Base-by-base conservation (phyloP, 768 basidiomycete genomes). In the Hebeloma cylindrosporum region DNA sequence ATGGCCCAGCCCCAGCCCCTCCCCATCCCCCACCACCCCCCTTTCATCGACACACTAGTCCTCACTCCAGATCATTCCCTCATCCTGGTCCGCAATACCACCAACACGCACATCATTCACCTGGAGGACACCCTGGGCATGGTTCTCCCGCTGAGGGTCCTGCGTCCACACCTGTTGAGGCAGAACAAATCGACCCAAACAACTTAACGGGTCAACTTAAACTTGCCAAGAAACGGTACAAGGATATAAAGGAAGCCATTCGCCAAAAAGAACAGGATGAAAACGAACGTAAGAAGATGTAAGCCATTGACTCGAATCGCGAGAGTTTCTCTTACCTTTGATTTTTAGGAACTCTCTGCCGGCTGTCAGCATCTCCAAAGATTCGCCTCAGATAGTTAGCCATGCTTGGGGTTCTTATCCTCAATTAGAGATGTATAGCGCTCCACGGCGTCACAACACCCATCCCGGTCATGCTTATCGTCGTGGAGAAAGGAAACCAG, bases 171-270 rank as follows among this genome's bases (percentile, higher is more conserved):
- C 61, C 59, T n/a, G n/a, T n/a, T n/a, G n/a, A n/a, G n/a, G n/a
- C n/a, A n/a, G n/a, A 5, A 57, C 67, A 7, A 55, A 67, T 2
- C 65, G 71, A 35, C 68, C n/a, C n/a, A n/a, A n/a, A n/a, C n/a
- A n/a, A 74, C 22, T 52, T 74, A 38, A 65, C 66, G 26, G 69
- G 69, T 21, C 70, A 77, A 22, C 75, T 88, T 3, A 80, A 88
- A 54, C 76, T 68, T 14, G 85, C 87, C 1, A 90, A 87, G 53
- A 70, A 69, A 20, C 64, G 66, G 17, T 90, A 90, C 61, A 85
- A 79, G 63, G 72, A 70, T 1, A 77, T 82, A 62, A 90, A 90
- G 57, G 85, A 86, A 54, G 70, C 69, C 17, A 87, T 88, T 54
- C 76, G 85, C 21, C 66, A 66, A 52, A 78, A 82, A 80, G 36